Evolutionary conservation across 768 basidiomycete genomes (phyloP), one percentile per base, ranked within the genome.

Genomic region (Trametes elegans): DNA sequence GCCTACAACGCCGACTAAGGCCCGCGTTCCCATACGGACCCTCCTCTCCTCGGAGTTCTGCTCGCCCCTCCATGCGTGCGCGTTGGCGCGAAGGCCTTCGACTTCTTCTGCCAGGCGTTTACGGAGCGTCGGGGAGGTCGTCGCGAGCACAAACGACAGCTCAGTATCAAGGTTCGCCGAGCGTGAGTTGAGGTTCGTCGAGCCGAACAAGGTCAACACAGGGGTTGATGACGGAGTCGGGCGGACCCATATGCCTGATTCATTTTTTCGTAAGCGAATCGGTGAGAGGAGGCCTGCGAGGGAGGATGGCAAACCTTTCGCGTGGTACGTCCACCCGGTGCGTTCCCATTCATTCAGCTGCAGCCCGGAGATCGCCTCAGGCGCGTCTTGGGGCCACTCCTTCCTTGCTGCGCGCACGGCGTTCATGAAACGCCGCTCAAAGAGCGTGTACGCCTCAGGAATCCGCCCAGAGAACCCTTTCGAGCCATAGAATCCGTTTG

Each of bases 251-350:
- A 94, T 82, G 29, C 93, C 93, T 94, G 55, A 34, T 45, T 26
- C 5, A 16, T 7, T 8, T 44, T n/a, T 14, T n/a, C 11, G 39
- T 43, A 26, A 43, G 45, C 13, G 29, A 38, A n/a, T 29, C 29
- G 27, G 34, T 19, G 35, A 36, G 28, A 14, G 28, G 29, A 41
- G 13, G 11, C 29, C n/a, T 24, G 29, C 7, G 13, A 23, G 35
- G 16, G 24, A 23, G 5, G 43, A 9, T 27, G n/a, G 59, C 69
- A 34, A 58, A 96, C 95, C 97, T 79, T 99, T 99, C 23, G 97
- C 91, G 66, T 99, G 97, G 72, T 99, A 99, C 1, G 97, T 98
- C 97, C 97, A 99, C 3, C 88, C 92, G 21, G 78, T 73, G 60
- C 80, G 81, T 65, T 84, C 80, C 97, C 97, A 99, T 70, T 99